A percentile compares a stretch with the other conserved stretches of the same genome.
phyloP scores from a whole-genome alignment of 163 green algal genomes.

The Volvox carteri region DNA sequence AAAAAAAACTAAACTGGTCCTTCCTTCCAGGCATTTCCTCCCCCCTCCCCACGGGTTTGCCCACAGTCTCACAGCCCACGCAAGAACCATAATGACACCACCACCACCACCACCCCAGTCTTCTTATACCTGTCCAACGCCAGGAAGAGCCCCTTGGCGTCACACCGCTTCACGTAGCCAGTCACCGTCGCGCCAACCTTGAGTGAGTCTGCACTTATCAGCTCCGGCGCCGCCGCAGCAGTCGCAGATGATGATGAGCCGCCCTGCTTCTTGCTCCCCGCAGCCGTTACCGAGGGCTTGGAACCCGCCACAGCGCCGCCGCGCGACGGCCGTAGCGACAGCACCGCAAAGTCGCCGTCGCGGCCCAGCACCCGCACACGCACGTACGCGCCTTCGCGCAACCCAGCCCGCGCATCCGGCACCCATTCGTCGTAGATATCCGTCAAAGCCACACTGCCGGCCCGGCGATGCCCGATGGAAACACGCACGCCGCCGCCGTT shows the following conservation, averaged over 20 bases:
- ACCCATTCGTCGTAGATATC: constrained; percentile 87
- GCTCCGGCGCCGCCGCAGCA: neutral
- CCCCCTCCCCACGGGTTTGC: too few relatives aligned
- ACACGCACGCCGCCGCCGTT: constrained; percentile 77
- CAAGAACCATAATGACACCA: too few relatives aligned
- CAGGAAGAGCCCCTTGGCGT: constrained; percentile 83
- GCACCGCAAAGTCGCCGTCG: constrained; percentile 23
- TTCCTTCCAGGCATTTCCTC: too few relatives aligned
- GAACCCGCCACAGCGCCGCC: constrained; percentile 62
- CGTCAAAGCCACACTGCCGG: constrained; percentile 77
- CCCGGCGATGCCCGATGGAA: constrained; percentile 64
- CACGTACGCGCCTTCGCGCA: constrained; percentile 73
- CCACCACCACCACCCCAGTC: too few relatives aligned
- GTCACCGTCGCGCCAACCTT: constrained; percentile 58
- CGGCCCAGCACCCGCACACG: constrained; percentile 65
- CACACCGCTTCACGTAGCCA: constrained; percentile 82
- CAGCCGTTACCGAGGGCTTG: neutral
- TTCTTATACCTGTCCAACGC: constrained; percentile 70
- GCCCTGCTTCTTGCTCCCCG: neutral
- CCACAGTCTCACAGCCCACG: too few relatives aligned
- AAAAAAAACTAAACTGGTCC: too few relatives aligned
- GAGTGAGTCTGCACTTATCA: constrained; percentile 11
- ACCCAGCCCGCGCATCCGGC: constrained; percentile 75
- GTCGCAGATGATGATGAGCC: too few relatives aligned
- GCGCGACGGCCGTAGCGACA: constrained; percentile 69